These are phyloP conservation scores for Beauveria scarabaeidicola DNA, from an alignment of 2,329 filamentous ascomycete species.

Conservation along the genomic window DNA sequence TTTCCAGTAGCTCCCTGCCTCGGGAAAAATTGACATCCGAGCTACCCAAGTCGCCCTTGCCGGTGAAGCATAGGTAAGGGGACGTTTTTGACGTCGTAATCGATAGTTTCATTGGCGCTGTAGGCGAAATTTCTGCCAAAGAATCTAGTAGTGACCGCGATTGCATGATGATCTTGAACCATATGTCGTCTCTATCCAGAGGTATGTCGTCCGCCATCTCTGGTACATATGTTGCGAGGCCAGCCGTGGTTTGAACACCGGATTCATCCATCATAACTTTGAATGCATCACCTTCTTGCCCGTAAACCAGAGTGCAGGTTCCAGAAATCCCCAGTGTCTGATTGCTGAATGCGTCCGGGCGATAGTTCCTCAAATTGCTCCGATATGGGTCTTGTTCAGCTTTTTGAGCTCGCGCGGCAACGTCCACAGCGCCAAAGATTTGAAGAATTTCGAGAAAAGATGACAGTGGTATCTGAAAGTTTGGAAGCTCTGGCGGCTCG, in stretches of 20 bases:
- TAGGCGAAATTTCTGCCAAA: constrained; percentile 58
- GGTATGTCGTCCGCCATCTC: constrained; percentile 74
- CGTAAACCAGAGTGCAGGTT: constrained; percentile 76
- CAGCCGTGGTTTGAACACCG: constrained; percentile 80
- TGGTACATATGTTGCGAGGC: constrained; percentile 79
- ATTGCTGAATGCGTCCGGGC: constrained; percentile 70
- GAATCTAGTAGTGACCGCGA: constrained; percentile 64
- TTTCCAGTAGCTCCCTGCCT: constrained; percentile 62
- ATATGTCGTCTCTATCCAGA: constrained; percentile 69
- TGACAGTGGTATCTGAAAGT: constrained; percentile 79
- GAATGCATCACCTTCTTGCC: constrained; percentile 65
- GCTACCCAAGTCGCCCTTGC: constrained; percentile 45
- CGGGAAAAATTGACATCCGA: constrained; percentile 59
- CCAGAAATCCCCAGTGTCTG: constrained; percentile 76
- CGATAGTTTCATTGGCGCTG: constrained; percentile 64
- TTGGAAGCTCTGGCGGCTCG: constrained; percentile 42
- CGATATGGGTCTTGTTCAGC: constrained; percentile 52
- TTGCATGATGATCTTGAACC: constrained; percentile 93
- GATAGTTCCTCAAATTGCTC: constrained; percentile 53
- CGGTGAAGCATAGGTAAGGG: constrained; percentile 69
- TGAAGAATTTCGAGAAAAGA: constrained; percentile 89
- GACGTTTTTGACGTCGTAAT: constrained; percentile 55
- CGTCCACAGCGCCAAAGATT: constrained; percentile 82
- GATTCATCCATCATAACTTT: constrained; percentile 80
- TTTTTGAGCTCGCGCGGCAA: constrained; percentile 48